These are phyloP conservation scores for Deakozyma indianensis DNA, from an alignment of 805 yeast genomes.

Conservation along the genomic window DNA sequence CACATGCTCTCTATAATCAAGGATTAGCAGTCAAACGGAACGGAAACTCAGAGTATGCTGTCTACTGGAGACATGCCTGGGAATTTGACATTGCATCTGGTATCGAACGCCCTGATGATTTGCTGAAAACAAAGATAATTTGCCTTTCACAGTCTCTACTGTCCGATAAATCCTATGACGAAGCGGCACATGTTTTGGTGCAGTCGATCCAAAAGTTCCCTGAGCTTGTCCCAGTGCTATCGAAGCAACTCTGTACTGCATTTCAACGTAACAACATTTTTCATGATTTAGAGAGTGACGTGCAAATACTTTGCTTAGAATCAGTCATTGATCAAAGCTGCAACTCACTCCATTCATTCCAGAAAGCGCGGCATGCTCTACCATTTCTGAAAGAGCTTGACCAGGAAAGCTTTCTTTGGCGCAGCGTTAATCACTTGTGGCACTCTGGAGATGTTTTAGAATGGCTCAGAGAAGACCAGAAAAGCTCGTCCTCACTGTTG, in stretches of 20 bases:
- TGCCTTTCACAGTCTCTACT: not conserved
- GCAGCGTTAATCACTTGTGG: not conserved
- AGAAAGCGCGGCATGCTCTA: not conserved
- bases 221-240: not conserved
- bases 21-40: not conserved
- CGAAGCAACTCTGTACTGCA: not conserved
- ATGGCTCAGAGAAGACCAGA: not conserved
- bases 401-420: not conserved
- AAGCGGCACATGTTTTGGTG: not conserved
- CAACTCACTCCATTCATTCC: not conserved
- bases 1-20: not conserved
- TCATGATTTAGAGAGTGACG: not conserved
- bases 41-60: not conserved
- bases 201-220: not conserved
- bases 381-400: not conserved
- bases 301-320: not conserved
- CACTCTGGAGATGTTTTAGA: not conserved
- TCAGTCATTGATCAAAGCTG: not conserved
- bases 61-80: not conserved
- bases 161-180: not conserved
- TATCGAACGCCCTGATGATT: not conserved
- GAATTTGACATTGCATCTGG: not conserved
- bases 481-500: too few relatives aligned
- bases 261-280: not conserved
- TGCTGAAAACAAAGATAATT: not conserved